Base-by-base conservation (phyloP, 192 early-diverging fungal species). In the Backusella macrospora region DNA sequence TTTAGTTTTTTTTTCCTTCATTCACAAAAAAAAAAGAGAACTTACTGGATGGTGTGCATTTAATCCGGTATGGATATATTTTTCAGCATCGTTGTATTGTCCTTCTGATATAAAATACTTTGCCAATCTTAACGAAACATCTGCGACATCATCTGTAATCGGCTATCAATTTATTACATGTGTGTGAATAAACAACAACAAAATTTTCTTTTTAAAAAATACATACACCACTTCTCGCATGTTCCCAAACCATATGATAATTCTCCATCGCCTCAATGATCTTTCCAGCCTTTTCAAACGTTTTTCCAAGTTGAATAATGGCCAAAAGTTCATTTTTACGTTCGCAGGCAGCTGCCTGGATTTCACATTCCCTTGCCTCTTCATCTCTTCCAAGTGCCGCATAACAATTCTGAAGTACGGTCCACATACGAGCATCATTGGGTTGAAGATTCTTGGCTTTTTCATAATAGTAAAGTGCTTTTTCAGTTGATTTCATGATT, bases 351-450 rank as follows among this genome's bases (percentile, higher is more conserved):
- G 37, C 78, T 15, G 93, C 92, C 6, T 92, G 85, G 16, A 91
- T 88, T 68, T 91, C 93, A 82, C 92, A 94, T 44, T 87, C 86
- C 40, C 94, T 86, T 2, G 95, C 93, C 39, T 90, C 85, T 2
- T 66, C 40, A 21, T 84, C 77, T 46, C 86, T 81, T 14, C 76
- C 78, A 13, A 43, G 8, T 9, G 29, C 18, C 9, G 26, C 91
- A 73, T 92, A 94, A 77, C 90, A 91, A 48, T 85, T 84, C 6
- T 86, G 95, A 75, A 97, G 83, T 4, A 90, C 88, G 48, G 79
- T 84, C 96, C 96, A 97, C 81, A 95, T 90, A n/a, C 93, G 87
- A n/a, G 88, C 87, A 81, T 97, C 95, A 73, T 92, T 85, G 1
- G 92, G 93, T 21, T 92, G 87, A 26, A 96, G 71, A 1, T 90